Evolutionary conservation across 2,329 filamentous ascomycete genomes (phyloP).

Genomic region (Didymella arachidicola): DNA sequence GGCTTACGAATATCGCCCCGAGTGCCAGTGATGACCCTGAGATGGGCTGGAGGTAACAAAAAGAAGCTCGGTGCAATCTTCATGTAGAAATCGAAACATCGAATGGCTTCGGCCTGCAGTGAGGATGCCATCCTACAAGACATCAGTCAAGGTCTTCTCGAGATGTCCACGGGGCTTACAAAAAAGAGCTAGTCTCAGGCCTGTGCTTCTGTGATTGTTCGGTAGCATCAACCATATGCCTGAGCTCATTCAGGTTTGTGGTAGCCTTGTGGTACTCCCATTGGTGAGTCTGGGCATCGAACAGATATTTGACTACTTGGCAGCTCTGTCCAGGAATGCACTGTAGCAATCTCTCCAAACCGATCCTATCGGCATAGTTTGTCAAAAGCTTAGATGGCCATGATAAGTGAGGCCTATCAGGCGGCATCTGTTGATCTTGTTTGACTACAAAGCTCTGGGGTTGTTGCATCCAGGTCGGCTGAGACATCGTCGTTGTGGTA

Average conservation of each 20-base stretch:
- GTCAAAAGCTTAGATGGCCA: slow-evolving; percentile 5
- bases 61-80: slow-evolving; percentile 20
- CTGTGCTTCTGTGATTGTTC: no score
- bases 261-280: slow-evolving; percentile 10
- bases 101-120: slow-evolving; percentile 20
- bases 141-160: not conserved
- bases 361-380: not conserved
- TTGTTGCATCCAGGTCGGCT: slow-evolving; percentile 11
- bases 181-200: not conserved
- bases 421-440: not conserved
- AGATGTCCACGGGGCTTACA: not conserved
- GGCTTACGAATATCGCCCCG: not conserved
- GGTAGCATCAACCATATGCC: not conserved
- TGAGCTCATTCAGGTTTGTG: not conserved
- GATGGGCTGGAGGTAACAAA: slow-evolving; percentile 1
- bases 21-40: slow-evolving; percentile 6
- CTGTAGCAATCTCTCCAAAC: not conserved
- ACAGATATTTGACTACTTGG: slow-evolving; percentile 7
- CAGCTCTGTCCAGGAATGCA: slow-evolving; percentile 6
- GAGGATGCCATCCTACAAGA: slow-evolving; percentile 11
- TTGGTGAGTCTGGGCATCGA: not conserved
- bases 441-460: not conserved
- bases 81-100: slow-evolving; percentile 17
- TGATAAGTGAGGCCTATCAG: not conserved
- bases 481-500: not conserved